Evolutionary conservation across 1,139 yeast genomes (phyloP), one percentile per base, ranked within the genome.

Genomic region (Magnusiomyces starmeri): DNA sequence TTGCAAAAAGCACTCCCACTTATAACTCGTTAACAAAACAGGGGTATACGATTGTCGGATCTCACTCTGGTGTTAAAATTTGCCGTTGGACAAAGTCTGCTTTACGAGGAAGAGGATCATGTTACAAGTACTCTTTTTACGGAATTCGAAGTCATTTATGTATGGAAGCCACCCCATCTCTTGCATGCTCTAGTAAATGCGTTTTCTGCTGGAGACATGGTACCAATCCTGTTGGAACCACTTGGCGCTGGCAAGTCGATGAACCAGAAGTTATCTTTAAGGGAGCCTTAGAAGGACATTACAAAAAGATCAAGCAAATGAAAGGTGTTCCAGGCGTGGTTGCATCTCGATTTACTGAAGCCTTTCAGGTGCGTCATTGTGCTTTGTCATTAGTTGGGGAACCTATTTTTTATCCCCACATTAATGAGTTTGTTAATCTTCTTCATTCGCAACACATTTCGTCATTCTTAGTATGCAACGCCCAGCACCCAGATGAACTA

Each of bases 121-220:
- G 97, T 70, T 89, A 89, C 71, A 89, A 89, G 66, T 87, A 78
- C 70, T 95, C 97, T 7, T 85, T 89, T 63, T 89, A 90, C 66
- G 96, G 96, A 26, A 89, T 89, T 60, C 79, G 77, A 56, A 85
- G 95, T 1, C 96, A 92, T 69, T 73, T 90, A 56, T 90, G 97
- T 70, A 89, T 89, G 97, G 97, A 89, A 66, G 81, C 96, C 2
- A 89, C 97, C 0, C 97, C 97, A 1, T 84, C 95, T 1, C 73
- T 89, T 54, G 92, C 96, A 4, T 89, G 97, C 67, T 87, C 96
- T 9, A 89, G 89, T 65, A 89, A 89, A 67, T 89, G 97, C 75
- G 97, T 89, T 2, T 89, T 89, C 65, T 89, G 97, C 70, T 89
- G 97, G 97, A 78, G 97, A 65, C 97, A 90, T 65, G 97, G 97